A percentile compares a stretch with the other conserved stretches of the same genome.
phyloP scores from a whole-genome alignment of 192 early-diverging fungal genomes.

The Umbelopsis sp. region DNA sequence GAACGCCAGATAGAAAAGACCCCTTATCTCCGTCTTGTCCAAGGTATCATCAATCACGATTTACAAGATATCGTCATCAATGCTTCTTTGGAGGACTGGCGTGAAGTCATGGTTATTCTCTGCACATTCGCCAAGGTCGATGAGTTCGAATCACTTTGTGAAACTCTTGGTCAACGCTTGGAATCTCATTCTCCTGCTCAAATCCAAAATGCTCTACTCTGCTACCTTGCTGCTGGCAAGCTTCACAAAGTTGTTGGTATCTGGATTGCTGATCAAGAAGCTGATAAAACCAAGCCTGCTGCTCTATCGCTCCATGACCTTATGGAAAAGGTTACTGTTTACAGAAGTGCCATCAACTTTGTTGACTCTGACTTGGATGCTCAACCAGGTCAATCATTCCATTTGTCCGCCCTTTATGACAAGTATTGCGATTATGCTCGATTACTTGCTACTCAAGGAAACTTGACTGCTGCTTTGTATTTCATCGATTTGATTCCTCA shows the following conservation, averaged over 20 bases:
- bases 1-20: constrained; percentile 64
- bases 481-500: constrained; percentile 80
- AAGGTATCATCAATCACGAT: constrained; percentile 81
- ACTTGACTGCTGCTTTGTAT: constrained; percentile 70
- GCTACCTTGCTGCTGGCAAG: constrained; percentile 81
- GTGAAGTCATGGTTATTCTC: constrained; percentile 88
- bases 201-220: constrained; percentile 46
- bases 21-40: constrained; percentile 83
- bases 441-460: constrained; percentile 74
- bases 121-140: constrained; percentile 92
- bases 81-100: constrained; percentile 84
- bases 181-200: constrained; percentile 36
- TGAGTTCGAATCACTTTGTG: constrained; percentile 73
- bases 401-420: constrained; percentile 67
- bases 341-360: constrained; percentile 90
- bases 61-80: constrained; percentile 79
- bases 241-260: constrained; percentile 79
- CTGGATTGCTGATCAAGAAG: constrained; percentile 72
- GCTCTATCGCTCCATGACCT: constrained; percentile 69
- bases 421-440: constrained; percentile 88
- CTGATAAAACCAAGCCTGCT: constrained; percentile 39
- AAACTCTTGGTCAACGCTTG: constrained; percentile 64
- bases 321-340: constrained; percentile 91
- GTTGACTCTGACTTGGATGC: constrained; percentile 73
- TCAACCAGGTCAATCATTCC: constrained; percentile 9